Evolutionary conservation across 2,329 filamentous ascomycete species (phyloP).

Genomic region (Epichloe coenophiala): DNA sequence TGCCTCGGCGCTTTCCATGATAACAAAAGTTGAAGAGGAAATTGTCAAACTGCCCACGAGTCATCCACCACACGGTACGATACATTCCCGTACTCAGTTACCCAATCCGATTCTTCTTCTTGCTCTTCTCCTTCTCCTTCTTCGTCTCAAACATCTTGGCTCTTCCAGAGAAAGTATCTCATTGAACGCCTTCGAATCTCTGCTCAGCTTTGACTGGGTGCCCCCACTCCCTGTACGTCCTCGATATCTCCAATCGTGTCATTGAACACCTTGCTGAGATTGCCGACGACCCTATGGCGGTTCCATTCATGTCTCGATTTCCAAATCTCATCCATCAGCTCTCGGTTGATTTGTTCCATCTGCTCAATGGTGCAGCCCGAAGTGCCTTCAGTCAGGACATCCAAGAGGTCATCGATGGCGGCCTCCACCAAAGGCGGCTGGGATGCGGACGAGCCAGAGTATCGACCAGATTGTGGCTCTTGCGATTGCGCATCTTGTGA

Average conservation of each 20-base stretch:
- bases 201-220: constrained; percentile 26
- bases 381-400: constrained; percentile 51
- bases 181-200: constrained; percentile 1
- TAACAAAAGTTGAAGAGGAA: not conserved
- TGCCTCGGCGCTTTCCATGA: not conserved
- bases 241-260: constrained; percentile 58
- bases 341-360: constrained; percentile 81
- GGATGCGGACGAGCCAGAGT: constrained; percentile 25
- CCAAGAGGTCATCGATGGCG: constrained; percentile 44
- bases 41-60: not conserved
- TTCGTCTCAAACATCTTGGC: not conserved
- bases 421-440: constrained; percentile 32
- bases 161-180: not conserved
- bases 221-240: constrained; percentile 30
- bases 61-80: not conserved
- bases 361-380: constrained; percentile 82
- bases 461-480: constrained; percentile 9
- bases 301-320: constrained; percentile 68
- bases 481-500: constrained; percentile 20
- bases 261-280: constrained; percentile 60
- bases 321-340: constrained; percentile 88
- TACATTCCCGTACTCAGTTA: not conserved
- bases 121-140: not conserved
- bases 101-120: not conserved
- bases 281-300: constrained; percentile 54